Evolutionary conservation across 2,329 filamentous ascomycete genomes (phyloP), one percentile per base, ranked within the genome.

Genomic region (Xenoacremonium recifei): DNA sequence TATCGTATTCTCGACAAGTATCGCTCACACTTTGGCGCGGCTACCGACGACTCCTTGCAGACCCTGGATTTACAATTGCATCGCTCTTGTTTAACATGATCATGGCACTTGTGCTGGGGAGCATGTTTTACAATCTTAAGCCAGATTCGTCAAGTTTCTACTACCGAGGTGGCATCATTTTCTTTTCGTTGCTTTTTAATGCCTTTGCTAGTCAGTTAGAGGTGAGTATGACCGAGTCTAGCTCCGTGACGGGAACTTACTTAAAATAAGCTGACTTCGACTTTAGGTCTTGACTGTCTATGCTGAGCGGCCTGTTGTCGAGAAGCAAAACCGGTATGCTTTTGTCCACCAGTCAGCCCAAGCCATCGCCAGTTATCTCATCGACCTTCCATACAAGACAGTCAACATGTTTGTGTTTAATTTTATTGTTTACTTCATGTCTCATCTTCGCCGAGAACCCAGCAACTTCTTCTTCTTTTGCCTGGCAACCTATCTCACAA

Each of bases 391-490:
- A 1, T 59, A 54, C 19, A 59, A 59, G 16, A 59, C 46, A 0
- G n/a, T 36, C 20, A 58, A 59, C 40, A 59, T 55, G 54, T 41
- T 59, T 23, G 21, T 53, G 6, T 59, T 59, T 38, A 59, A 59
- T 13, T 0, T 54, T 0, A 3, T 76, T 0, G 62, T 86, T 0
- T 87, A 87, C 63, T 86, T 86, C 58, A 78, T 87, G 77, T 76
- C 79, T 0, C 76, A 82, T 44, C 69, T 86, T 2, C 72, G 79
- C 37, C 71, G 79, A 36, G 72, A 76, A 40, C 63, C 80, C 1
- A 78, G 75, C 6, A 63, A 72, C 2, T 86, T 84, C 65, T 85
- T 85, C 64, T 78, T 83, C 61, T 72, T 76, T 58, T 70, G 72
- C 47, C 59, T 72, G 13, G 49, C 60, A 5, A 65, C 65, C 0